Base-by-base conservation (phyloP, 306 rosid genomes). In the Datisca glomerata region DNA sequence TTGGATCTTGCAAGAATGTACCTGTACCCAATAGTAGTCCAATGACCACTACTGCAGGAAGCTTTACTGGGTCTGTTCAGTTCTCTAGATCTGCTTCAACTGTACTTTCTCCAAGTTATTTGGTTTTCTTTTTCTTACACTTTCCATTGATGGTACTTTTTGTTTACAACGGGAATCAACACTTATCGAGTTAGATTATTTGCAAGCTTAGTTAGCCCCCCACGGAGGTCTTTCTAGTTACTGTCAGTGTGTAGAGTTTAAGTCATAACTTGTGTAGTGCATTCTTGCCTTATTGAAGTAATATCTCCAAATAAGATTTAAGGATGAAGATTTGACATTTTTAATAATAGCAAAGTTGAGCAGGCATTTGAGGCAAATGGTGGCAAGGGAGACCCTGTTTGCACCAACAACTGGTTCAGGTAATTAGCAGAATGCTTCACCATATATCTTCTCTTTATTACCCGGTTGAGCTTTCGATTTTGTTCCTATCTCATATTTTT, bases 41-140 rank as follows among this genome's bases (percentile, higher is more conserved):
- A 50, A 6, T 48, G 53, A 65, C 70, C 63, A 77, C 64, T 57
- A 74, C 61, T 15, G 57, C 68, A 7, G 94, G 93, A 61, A 72
- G 86, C 72, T 80, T 83, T 66, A 77, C 78, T 14, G 97, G 93
- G 32, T 74, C 81, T 32, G 80, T 87, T 69, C 96, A 87, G 76
- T 87, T 87, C 60, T 56, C 85, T 9, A 61, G 20, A 29, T 76
- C 96, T 32, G 70, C 85, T 45, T 64, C 81, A 7, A 57, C 66
- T 3, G 53, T 53, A 50, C 63, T 31, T 59, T 60, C 71, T 53
- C 60, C 72, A 17, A 69, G n/a, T n/a, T n/a, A n/a, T 38, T 16
- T n/a, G 43, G 9, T 13, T n/a, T 13, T 16, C 43, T 38, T 16
- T 4, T 25, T 25, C 4, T 8, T 25, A 4, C 8, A 25, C 31